phyloP scores from a whole-genome alignment of 805 yeast genomes.

The Wickerhamiella vanderwaltii region DNA sequence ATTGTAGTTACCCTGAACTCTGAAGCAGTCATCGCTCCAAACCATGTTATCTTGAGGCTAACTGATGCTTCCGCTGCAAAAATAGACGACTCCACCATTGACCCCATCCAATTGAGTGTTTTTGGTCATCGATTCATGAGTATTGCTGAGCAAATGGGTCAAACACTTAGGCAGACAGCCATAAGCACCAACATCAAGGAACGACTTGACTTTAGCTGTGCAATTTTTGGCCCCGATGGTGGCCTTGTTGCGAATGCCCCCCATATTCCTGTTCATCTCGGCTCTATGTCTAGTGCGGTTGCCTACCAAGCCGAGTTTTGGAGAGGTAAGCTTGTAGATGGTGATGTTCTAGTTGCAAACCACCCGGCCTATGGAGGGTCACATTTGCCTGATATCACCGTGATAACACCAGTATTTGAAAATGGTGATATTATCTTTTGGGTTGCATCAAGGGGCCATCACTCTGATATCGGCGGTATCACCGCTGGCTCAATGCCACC shows the following conservation, averaged over 20 bases:
- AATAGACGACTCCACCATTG: conserved; percentile 28
- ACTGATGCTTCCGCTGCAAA: conserved; percentile 14
- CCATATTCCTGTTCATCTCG: conserved; percentile 75
- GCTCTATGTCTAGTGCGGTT: conserved; percentile 76
- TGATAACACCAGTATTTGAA: conserved; percentile 79
- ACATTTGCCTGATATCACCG: conserved; percentile 83
- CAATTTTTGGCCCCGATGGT: conserved; percentile 65
- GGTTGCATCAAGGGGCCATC: conserved; percentile 92
- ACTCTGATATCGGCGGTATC: conserved; percentile 89
- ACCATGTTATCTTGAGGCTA: conserved; percentile 47
- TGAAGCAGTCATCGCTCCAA: conserved; percentile 41
- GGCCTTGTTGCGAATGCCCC: conserved; percentile 80
- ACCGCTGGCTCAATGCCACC: conserved; percentile 95
- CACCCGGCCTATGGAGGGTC: conserved; percentile 83
- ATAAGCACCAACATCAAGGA: conserved; percentile 78
- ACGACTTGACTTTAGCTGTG: conserved; percentile 74
- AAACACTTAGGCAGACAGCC: conserved; percentile 63
- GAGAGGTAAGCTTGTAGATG: conserved; percentile 51
- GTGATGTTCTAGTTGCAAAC: conserved; percentile 67
- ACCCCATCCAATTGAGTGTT: conserved; percentile 62
- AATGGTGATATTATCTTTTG: conserved; percentile 56
- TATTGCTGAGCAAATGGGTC: conserved; percentile 85
- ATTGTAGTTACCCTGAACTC: conserved; percentile 56
- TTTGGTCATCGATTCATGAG: conserved; percentile 81
- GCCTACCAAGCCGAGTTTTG: conserved; percentile 52